Percentiles rank a stretch among this genome's conserved stretches.
phyloP scores from a whole-genome alignment of 1,284 basidiomycete species.

The Tylopilus sp. region DNA sequence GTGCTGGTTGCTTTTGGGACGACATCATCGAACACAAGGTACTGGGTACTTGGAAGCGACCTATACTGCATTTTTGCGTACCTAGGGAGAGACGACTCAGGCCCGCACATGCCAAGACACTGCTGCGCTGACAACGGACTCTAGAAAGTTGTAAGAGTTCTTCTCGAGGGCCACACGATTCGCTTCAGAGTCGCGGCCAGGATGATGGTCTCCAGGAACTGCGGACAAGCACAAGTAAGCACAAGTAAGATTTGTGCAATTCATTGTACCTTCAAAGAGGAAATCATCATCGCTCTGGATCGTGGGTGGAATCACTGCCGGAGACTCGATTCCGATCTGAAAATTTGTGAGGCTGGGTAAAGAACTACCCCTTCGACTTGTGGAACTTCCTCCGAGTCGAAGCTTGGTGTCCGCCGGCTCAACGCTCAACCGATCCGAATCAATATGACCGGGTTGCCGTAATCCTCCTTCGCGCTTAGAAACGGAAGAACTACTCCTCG shows the following conservation, averaged over 20 bases:
- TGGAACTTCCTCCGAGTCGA: conserved; percentile 54
- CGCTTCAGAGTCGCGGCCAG: conserved; percentile 55
- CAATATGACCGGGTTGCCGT: conserved; percentile 40
- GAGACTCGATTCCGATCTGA: conserved; percentile 46
- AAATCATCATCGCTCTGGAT: conserved; percentile 59
- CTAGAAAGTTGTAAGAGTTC: conserved; percentile 75
- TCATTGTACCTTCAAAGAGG: conserved; percentile 54
- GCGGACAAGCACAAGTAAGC: conserved; percentile 5
- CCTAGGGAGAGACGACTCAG: conserved; percentile 44
- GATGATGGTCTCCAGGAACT: conserved; percentile 38
- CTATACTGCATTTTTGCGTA: conserved; percentile 75
- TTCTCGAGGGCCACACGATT: conserved; percentile 63
- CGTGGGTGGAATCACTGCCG: conserved; percentile 41
- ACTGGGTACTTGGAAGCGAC: conserved; percentile 47
- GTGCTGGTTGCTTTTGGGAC: conserved; percentile 66
- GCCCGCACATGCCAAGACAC: not conserved
- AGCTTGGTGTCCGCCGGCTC: conserved; percentile 53
- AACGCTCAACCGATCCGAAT: conserved; percentile 49
- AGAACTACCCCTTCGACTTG: conserved; percentile 52
- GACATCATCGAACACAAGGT: conserved; percentile 62
- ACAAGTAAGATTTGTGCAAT: not conserved
- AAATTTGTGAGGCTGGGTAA: conserved; percentile 47
- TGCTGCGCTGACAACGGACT: conserved; percentile 45
- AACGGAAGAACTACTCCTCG: conserved; percentile 61
- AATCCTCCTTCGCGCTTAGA: conserved; percentile 39